These are phyloP conservation scores for Pseudopithomyces maydicus DNA, from an alignment of 2,329 filamentous ascomycete species.

Conservation along the genomic window DNA sequence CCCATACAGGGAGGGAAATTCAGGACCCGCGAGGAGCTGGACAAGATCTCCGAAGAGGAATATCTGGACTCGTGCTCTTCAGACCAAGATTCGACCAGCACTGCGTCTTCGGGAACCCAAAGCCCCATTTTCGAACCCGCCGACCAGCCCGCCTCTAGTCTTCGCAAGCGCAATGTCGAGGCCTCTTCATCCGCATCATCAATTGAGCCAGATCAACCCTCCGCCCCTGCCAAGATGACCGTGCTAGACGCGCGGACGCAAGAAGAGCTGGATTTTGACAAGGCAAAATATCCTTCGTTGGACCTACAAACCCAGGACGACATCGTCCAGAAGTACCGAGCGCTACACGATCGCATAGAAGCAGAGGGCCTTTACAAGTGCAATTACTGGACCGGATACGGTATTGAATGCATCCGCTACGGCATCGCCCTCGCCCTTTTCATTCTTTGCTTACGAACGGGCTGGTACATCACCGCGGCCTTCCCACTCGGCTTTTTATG, in stretches of 20 bases:
- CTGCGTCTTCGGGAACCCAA: constrained; percentile 58
- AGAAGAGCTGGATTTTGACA: constrained; percentile 75
- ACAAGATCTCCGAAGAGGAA: constrained; percentile 42
- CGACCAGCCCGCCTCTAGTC: constrained; percentile 41
- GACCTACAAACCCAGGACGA: constrained; percentile 74
- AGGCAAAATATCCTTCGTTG: constrained; percentile 78
- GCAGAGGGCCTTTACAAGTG: constrained; percentile 81
- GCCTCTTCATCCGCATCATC: constrained; percentile 67
- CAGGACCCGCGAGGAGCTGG: constrained; percentile 55
- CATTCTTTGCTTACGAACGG: constrained; percentile 52
- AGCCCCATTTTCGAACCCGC: constrained; percentile 65
- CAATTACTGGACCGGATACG: constrained; percentile 76
- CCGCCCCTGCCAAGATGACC: constrained; percentile 54
- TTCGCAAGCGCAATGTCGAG: constrained; percentile 46
- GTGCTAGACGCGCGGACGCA: constrained; percentile 75
- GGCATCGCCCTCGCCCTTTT: constrained; percentile 66
- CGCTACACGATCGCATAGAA: constrained; percentile 72
- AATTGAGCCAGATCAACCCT: constrained; percentile 49
- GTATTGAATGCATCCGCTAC: constrained; percentile 76
- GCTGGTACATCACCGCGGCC: constrained; percentile 64
- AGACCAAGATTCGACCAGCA: constrained; percentile 32
- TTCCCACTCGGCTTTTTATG: constrained; percentile 81
- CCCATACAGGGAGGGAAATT: constrained; percentile 90
- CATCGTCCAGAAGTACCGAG: constrained; percentile 82
- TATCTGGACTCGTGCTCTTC: constrained; percentile 22